These are phyloP conservation scores for rapeseed (Brassica napus) DNA, from an alignment of 345 rosid species.

Conservation along the genomic window DNA sequence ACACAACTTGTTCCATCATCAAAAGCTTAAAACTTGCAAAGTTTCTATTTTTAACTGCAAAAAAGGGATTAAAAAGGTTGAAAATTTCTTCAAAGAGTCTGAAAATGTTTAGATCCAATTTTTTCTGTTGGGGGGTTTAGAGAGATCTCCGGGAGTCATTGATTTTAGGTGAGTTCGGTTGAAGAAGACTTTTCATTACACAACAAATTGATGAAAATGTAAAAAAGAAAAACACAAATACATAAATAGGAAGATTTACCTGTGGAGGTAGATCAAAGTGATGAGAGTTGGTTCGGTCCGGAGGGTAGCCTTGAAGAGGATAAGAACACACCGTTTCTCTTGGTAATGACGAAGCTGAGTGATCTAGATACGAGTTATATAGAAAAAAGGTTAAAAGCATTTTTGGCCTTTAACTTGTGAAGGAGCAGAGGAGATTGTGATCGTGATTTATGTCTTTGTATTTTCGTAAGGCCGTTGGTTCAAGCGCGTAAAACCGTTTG, in stretches of 20 bases:
- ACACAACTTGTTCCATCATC: slow-evolving; percentile 24
- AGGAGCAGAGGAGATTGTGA: not conserved
- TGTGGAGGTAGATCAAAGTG: slow-evolving; percentile 3
- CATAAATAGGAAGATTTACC: slow-evolving; percentile 3
- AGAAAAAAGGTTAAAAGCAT: slow-evolving; percentile 8
- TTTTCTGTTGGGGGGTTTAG: not conserved
- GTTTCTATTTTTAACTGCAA: slow-evolving; percentile 13
- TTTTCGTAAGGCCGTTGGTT: not conserved
- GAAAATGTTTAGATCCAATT: slow-evolving; percentile 24
- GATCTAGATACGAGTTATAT: slow-evolving; percentile 12
- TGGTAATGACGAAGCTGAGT: slow-evolving; percentile 26
- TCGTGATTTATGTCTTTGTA: not conserved
- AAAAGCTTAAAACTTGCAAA: not conserved
- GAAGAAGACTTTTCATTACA: not conserved
- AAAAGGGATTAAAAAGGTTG: not conserved
- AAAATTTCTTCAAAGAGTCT: not conserved
- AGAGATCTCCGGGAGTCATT: slow-evolving; percentile 28
- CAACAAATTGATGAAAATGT: not conserved
- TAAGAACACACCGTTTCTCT: slow-evolving; percentile 35
- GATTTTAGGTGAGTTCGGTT: slow-evolving; percentile 14
- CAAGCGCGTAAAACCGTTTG: slow-evolving; percentile 7
- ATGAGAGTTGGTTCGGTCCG: not conserved
- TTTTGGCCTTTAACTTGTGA: slow-evolving; percentile 15
- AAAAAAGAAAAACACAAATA: not conserved
- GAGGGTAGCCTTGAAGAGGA: slow-evolving; percentile 24